Conservation (phyloP, 306 rosid genomes). For the Acacia melanoxylon region DNA sequence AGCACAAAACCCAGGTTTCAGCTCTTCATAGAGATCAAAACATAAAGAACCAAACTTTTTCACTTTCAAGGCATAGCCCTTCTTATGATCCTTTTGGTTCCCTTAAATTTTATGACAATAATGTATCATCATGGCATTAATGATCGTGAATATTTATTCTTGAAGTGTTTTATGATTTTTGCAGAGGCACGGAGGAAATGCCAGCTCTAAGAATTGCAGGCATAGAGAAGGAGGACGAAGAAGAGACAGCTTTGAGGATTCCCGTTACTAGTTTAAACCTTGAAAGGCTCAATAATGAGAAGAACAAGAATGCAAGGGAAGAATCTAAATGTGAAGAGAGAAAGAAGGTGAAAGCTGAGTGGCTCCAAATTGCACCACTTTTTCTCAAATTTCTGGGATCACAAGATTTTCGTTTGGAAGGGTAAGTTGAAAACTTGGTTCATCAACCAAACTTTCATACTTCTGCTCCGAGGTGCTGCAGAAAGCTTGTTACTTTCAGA, state of each 20-base stretch:
- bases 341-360: constrained; percentile 39
- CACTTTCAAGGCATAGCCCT: constrained; percentile 25
- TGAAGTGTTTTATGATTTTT: background rate
- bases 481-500: too few species aligned
- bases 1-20: background rate
- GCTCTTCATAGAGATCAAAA: background rate
- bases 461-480: too few species aligned
- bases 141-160: background rate
- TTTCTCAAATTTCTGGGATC: constrained; percentile 34
- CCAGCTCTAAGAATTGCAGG: constrained; percentile 18
- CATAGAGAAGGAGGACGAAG: constrained; percentile 30
- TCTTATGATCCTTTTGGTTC: too few species aligned
- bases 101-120: background rate
- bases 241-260: constrained; percentile 35
- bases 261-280: constrained; percentile 36
- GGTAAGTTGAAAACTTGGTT: constrained; percentile 12
- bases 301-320: constrained; percentile 28
- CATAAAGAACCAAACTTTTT: constrained; percentile 20
- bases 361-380: constrained; percentile 41
- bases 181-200: constrained; percentile 39
- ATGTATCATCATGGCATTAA: background rate
- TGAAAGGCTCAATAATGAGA: constrained; percentile 19
- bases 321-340: constrained; percentile 37
- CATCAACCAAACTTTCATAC: background rate
- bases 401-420: constrained; percentile 30